phyloP scores from a whole-genome alignment of 805 yeast genomes.

The Saturnispora bothae region DNA sequence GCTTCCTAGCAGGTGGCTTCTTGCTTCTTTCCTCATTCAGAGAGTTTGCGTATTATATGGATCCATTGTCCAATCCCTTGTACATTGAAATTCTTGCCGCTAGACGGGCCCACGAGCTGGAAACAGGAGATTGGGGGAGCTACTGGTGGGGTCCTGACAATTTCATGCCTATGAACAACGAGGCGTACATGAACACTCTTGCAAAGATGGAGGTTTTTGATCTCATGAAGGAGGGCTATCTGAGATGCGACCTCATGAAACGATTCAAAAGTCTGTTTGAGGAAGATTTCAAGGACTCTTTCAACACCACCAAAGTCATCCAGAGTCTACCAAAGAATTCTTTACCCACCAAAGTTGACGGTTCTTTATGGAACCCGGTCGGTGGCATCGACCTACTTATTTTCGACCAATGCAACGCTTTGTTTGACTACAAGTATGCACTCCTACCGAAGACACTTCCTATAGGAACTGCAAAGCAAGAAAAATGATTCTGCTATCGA shows the following conservation, averaged over 20 bases:
- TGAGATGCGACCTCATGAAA: constrained; percentile 12
- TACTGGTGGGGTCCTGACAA: constrained; percentile 43
- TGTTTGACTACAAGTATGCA: constrained; percentile 11
- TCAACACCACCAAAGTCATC: no score
- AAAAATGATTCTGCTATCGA: no score
- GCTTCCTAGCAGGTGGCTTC: constrained; percentile 14
- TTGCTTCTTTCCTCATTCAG: constrained; percentile 11
- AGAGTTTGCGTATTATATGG: constrained; percentile 13
- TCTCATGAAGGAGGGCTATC: constrained; percentile 15
- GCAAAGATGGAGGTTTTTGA: constrained; percentile 14
- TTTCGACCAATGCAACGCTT: constrained; percentile 13
- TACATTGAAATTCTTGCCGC: constrained; percentile 22
- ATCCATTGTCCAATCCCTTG: constrained; percentile 19
- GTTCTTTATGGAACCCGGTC: constrained; percentile 8
- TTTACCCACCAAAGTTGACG: neutral
- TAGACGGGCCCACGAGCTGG: constrained; percentile 11
- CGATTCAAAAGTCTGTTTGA: no score
- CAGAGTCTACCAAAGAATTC: no score
- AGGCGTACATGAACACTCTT: constrained; percentile 20
- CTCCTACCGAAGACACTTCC: constrained; percentile 1
- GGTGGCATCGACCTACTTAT: constrained; percentile 14
- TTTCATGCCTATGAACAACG: constrained; percentile 35
- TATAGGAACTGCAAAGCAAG: no score
- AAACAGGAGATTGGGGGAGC: constrained; percentile 30
- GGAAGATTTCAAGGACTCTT: no score